Base-by-base conservation (phyloP, 2,329 filamentous ascomycete genomes). In the Botrytis fabae region DNA sequence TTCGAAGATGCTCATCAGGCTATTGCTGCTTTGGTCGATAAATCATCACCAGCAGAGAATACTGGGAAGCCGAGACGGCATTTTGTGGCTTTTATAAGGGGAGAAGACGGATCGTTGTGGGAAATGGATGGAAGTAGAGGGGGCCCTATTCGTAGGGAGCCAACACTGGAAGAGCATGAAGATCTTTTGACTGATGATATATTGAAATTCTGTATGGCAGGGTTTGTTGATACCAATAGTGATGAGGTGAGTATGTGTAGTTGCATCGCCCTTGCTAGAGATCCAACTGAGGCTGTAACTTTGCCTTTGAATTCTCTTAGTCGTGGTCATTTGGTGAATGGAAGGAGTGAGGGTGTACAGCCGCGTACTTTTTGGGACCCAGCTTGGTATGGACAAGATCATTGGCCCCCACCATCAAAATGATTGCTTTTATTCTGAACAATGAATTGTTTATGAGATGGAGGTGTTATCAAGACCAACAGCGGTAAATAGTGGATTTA, bases 1-100 rank as follows among this genome's bases (percentile, higher is more conserved):
- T 87, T 98, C 68, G 95, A 97, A 71, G 85, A 83, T 8, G 95
- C 94, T 10, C 95, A 98, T 83, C 89, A 89, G 64, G 88, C 88
- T 74, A 94, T 94, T 22, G 96, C 95, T 8, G 86, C 86, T 12
- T 85, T 87, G 74, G 95, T 95, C 28, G 93, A 95, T 80, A 97
- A 94, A 35, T 42, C 28, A 57, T 93, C 95, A 1, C 95, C 96
- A 14, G 87, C 76, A 90, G 75, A 71, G 4, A 78, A 63, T n/a
- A 92, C 4, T 8, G 7, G 93, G 78, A 88, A 91, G 76, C 86
- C 97, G n/a, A 95, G 98, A 80, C 85, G 98, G 78, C 96, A 99
- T 84, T 98, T 97, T 81, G 95, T 98, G 64, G 96, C 93, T 80
- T 99, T 98, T 82, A 92, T 96, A 70, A 96, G 95, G 85, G 85